Evolutionary conservation across 1,139 yeast species (phyloP).

Genomic region (Diutina neorugosa): DNA sequence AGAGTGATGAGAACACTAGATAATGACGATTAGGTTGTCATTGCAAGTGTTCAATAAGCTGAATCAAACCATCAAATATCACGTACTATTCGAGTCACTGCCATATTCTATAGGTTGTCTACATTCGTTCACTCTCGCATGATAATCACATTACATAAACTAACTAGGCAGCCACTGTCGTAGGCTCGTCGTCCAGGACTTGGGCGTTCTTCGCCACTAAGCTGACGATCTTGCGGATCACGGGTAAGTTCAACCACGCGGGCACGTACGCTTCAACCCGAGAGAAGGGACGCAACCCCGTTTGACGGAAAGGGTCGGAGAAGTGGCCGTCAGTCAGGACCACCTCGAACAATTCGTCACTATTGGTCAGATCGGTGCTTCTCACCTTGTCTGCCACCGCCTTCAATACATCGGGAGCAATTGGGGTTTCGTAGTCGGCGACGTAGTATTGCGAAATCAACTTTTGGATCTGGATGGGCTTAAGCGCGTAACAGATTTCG

Average conservation of each 20-base stretch:
- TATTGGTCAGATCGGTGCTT: constrained; percentile 40
- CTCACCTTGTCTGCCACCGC: constrained; percentile 80
- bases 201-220: constrained; percentile 75
- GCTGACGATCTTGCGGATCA: constrained; percentile 78
- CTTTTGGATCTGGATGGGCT: constrained; percentile 90
- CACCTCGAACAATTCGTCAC: constrained; percentile 55
- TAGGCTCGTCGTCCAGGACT: constrained; percentile 9
- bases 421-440: constrained; percentile 94
- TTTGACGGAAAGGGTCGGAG: constrained; percentile 78
- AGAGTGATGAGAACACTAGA: too few relatives aligned
- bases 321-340: constrained; percentile 73
- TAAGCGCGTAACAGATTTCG: constrained; percentile 89
- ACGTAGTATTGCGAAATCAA: constrained; percentile 79
- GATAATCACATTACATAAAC: background rate
- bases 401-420: constrained; percentile 71
- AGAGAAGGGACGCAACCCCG: constrained; percentile 74
- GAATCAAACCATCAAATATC: too few relatives aligned
- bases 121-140: background rate
- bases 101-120: too few relatives aligned
- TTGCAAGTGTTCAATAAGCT: too few relatives aligned
- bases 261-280: constrained; percentile 96
- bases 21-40: too few relatives aligned
- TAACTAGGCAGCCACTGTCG: background rate
- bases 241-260: constrained; percentile 84
- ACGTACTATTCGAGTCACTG: too few relatives aligned